Evolutionary conservation across 2,329 filamentous ascomycete genomes (phyloP).

Genomic region (Cladosporium colombiae): DNA sequence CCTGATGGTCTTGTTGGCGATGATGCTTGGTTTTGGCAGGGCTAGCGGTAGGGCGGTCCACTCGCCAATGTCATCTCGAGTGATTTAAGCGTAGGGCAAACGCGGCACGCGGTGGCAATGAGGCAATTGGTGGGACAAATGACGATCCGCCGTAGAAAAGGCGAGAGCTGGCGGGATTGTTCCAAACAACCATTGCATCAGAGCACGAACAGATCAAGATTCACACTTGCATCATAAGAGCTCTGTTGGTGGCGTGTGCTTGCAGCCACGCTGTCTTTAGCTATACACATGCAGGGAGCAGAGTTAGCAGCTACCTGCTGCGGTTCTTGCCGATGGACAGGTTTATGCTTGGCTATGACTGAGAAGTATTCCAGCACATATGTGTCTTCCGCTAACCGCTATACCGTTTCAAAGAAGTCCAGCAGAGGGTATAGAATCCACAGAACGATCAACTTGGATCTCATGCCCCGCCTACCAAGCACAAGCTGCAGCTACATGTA

Average conservation of each 20-base stretch:
- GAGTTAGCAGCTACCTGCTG: too few species aligned
- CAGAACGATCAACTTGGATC: too few species aligned
- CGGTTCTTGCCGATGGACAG: too few species aligned
- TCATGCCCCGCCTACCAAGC: too few species aligned
- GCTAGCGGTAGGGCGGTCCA: neutral
- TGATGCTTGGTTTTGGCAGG: constrained; percentile 1
- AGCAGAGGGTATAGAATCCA: too few species aligned
- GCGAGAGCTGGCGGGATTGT: neutral
- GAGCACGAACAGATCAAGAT: neutral
- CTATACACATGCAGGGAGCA: neutral
- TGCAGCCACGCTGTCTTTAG: neutral
- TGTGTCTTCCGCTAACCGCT: too few species aligned
- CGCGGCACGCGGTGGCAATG: neutral
- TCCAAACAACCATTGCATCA: constrained; percentile 3
- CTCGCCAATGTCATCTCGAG: neutral
- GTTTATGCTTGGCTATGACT: too few species aligned
- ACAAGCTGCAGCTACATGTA: neutral
- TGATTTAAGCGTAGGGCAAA: neutral
- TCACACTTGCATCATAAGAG: neutral
- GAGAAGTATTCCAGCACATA: too few species aligned
- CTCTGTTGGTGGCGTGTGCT: constrained; percentile 7
- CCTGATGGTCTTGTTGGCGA: neutral
- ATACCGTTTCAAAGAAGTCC: too few species aligned
- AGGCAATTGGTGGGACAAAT: constrained; percentile 7
- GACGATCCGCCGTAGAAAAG: neutral